Evolutionary conservation across 148 eudicot species (phyloP), one percentile per base, ranked within the genome.

Genomic region (Suaeda aralocaspica): DNA sequence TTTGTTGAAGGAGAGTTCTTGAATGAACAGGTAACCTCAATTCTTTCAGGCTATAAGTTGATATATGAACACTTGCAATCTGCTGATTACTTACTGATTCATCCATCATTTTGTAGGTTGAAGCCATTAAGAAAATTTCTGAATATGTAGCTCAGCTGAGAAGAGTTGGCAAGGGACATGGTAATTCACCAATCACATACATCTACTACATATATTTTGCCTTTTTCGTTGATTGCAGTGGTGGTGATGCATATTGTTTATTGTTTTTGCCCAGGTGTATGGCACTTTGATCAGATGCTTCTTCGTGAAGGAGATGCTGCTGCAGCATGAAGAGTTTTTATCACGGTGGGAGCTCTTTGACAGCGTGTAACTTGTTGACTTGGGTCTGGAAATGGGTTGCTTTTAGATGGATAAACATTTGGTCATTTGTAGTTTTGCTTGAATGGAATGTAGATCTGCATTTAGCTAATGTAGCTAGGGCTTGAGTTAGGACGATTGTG

Each of bases 241-340:
- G 18, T 34, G 36, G 19, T 56, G 63, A 68, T 39, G 64, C 22
- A 41, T 36, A 36, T 36, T 36, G 2, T 15, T 69, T n/a, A 28
- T 19, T 10, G 48, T 36, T 42, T 16, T 34, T 73, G 22, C 73
- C 62, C 79, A 92, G 98, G 98, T 55, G 92, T 87, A 13, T 92
- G 98, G 98, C 96, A 90, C 73, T 92, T 92, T 26, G 84, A 92
- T 76, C 96, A 92, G 77, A 82, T 80, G 88, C 94, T 92, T 61
- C 90, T 88, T 50, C 65, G 79, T 0, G 85, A 72, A 46, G 84
- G 64, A 34, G 84, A 48, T 44, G 81, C 75, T 59, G 92, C 88
- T 71, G 74, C 67, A 33, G 70, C 70, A 25, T 44, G 14, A 36
- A 55, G 39, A 46, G 24, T 6, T 22, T 45, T 58, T 34, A 69